Conservation (phyloP, 1,284 basidiomycete species). For the Ustilago trichophora region DNA sequence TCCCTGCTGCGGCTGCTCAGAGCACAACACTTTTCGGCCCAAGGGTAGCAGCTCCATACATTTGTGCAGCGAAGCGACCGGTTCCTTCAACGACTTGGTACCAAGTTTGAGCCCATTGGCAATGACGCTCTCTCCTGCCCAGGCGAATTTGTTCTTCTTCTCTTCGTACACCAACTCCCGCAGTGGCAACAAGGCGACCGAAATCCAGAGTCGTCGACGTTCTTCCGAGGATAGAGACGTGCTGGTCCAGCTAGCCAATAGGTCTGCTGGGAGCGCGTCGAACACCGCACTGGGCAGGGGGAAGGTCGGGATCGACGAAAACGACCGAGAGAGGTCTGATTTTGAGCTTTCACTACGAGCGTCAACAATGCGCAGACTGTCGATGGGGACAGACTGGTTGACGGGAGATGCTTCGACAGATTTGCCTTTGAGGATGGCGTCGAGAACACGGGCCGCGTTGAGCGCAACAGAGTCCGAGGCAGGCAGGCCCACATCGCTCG, state of each 20-base stretch:
- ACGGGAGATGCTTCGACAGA: constrained; percentile 4
- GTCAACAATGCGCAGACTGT: constrained; percentile 25
- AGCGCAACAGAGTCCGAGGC: constrained; percentile 22
- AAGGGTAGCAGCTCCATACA: constrained; percentile 30
- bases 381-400: constrained; percentile 28
- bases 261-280: constrained; percentile 20
- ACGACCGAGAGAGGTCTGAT: constrained; percentile 23
- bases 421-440: constrained; percentile 25
- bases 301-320: constrained; percentile 18
- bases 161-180: constrained; percentile 40
- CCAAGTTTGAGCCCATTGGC: constrained; percentile 62
- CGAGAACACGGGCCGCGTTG: constrained; percentile 43
- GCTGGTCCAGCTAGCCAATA: constrained; percentile 30
- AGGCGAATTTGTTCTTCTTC: constrained; percentile 53
- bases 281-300: constrained; percentile 26
- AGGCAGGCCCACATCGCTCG: constrained; percentile 1
- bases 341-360: constrained; percentile 1
- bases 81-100: constrained; percentile 54
- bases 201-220: constrained; percentile 49
- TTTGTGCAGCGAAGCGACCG: constrained; percentile 31
- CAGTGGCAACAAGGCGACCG: constrained; percentile 45
- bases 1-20: not conserved
- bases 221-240: constrained; percentile 25
- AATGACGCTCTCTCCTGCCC: constrained; percentile 56
- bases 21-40: constrained; percentile 23